Conservation (phyloP, 106 monocot genomes). For the Amphibolis antarctica region DNA sequence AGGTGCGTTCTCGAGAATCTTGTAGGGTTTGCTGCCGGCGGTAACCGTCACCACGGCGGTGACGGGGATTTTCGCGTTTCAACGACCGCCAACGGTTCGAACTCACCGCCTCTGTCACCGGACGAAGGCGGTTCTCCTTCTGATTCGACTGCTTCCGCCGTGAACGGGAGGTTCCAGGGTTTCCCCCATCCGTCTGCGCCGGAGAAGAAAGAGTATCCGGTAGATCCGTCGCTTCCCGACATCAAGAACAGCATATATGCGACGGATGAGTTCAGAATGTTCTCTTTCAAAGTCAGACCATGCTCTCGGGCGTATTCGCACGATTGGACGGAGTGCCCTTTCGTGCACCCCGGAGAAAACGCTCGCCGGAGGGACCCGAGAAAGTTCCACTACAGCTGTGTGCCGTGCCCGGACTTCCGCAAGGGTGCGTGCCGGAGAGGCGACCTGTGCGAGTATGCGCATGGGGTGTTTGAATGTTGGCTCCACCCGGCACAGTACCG, state of each 20-base stretch:
- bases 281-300: slow-evolving; percentile 18
- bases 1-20: slow-evolving; percentile 25
- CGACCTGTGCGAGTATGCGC: slow-evolving; percentile 22
- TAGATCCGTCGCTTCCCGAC: slow-evolving; percentile 12
- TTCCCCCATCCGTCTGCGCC: no score
- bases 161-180: no score
- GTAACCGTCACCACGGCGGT: no score
- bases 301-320: slow-evolving; percentile 24
- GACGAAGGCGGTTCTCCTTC: neutral
- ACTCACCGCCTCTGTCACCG: no score
- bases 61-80: no score
- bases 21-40: slow-evolving; percentile 8
- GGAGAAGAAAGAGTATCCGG: slow-evolving; percentile 9
- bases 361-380: slow-evolving; percentile 15
- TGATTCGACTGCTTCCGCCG: no score
- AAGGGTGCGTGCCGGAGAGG: slow-evolving; percentile 16
- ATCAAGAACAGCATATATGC: slow-evolving; percentile 21
- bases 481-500: slow-evolving; percentile 26
- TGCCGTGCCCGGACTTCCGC: slow-evolving; percentile 21
- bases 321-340: slow-evolving; percentile 29
- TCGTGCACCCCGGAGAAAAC: slow-evolving; percentile 21
- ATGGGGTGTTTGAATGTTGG: slow-evolving; percentile 22
- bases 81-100: no score
- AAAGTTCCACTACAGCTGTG: slow-evolving; percentile 26
- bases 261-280: slow-evolving; percentile 24